Evolutionary conservation across 78 protist genomes (phyloP).

Genomic region (Protostelium mycophagum): DNA sequence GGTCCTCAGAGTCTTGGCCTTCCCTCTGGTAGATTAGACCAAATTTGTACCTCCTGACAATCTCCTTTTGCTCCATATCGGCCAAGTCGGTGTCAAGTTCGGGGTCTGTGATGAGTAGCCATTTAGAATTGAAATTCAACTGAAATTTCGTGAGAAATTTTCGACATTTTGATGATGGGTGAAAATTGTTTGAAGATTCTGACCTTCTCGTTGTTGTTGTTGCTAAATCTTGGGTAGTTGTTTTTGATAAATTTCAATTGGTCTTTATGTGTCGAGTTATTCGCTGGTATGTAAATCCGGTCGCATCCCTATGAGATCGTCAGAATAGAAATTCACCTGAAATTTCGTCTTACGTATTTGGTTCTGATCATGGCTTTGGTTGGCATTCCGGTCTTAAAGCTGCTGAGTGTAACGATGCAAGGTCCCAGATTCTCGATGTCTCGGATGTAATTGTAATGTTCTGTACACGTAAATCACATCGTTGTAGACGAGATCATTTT

Average conservation of each 20-base stretch:
- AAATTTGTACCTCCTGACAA: neutral
- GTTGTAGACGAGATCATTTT: too few relatives aligned
- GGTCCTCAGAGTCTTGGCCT: neutral
- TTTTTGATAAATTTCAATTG: neutral
- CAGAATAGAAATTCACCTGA: neutral
- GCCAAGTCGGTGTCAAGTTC: neutral
- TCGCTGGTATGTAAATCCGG: neutral
- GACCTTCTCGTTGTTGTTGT: neutral
- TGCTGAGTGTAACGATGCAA: neutral
- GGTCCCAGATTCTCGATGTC: neutral
- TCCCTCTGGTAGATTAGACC: neutral
- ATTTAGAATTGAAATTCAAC: neutral
- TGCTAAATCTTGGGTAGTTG: neutral
- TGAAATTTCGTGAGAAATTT: too few relatives aligned
- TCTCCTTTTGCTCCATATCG: neutral
- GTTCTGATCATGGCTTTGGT: neutral
- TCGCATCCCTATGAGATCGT: neutral
- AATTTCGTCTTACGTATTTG: neutral
- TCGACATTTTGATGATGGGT: neutral
- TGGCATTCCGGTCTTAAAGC: neutral
- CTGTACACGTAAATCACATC: too few relatives aligned
- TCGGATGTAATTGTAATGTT: neutral
- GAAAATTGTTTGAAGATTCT: neutral
- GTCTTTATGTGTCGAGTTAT: neutral
- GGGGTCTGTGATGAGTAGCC: neutral